A percentile compares a stretch with the other conserved stretches of the same genome.
These are phyloP conservation scores for Carex littledalei DNA, from an alignment of 176 grass and related monocot genomes.

Conservation along the genomic window DNA sequence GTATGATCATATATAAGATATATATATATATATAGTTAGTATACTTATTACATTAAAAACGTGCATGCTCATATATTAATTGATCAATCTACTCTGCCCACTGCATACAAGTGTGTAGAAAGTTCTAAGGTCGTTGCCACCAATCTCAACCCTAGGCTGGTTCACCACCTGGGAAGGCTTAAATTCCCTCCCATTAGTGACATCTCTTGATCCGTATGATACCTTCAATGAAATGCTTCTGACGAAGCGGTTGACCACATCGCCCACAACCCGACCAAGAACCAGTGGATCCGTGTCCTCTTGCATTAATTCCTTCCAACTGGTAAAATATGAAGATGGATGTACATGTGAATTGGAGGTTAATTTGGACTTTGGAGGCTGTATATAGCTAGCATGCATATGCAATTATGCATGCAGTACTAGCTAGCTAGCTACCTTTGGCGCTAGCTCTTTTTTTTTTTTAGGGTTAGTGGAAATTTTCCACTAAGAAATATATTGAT, in stretches of 20 bases:
- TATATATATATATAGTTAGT: neutral
- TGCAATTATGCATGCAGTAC: neutral
- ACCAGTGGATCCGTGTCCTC: conserved; percentile 44
- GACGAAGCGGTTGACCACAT: conserved; percentile 54
- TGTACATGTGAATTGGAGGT: neutral
- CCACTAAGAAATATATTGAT: no score
- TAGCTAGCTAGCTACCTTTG: neutral
- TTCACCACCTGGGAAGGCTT: conserved; percentile 53
- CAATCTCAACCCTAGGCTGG: conserved; percentile 58
- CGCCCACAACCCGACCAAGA: conserved; percentile 55
- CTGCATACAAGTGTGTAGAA: conserved; percentile 66
- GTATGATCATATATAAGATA: neutral
- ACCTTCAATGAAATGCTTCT: conserved; percentile 40
- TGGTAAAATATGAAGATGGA: neutral
- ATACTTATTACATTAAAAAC: neutral
- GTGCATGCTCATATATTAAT: no score
- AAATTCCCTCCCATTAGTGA: conserved; percentile 74
- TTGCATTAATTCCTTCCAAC: neutral
- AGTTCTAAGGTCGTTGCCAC: conserved; percentile 19
- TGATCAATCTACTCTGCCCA: no score
- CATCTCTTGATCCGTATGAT: conserved; percentile 49
- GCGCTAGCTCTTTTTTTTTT: neutral
- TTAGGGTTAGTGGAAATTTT: no score
- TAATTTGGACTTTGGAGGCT: neutral
- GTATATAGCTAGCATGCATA: neutral